Evolutionary conservation across 345 rosid genomes (phyloP).

Genomic region (Eucalyptus marginata): DNA sequence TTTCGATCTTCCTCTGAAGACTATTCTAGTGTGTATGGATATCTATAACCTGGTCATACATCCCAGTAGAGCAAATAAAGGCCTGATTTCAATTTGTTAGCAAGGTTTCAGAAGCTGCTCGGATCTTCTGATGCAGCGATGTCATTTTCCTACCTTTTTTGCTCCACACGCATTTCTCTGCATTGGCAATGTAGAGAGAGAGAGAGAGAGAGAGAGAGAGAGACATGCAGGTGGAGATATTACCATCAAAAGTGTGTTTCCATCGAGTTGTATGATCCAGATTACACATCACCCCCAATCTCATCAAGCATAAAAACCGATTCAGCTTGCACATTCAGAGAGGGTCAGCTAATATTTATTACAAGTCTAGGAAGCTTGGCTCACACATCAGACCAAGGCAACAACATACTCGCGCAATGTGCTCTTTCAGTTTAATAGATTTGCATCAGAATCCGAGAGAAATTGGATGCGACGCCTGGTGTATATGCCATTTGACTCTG

Average conservation of each 20-base stretch:
- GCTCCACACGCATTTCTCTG: too few species aligned
- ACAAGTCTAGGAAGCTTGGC: background rate
- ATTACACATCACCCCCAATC: background rate
- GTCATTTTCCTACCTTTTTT: background rate
- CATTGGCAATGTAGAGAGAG: too few species aligned
- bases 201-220: too few species aligned
- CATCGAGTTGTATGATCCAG: background rate
- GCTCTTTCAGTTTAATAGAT: background rate
- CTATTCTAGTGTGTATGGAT: background rate
- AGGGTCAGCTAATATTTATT: background rate
- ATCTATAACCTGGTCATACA: background rate
- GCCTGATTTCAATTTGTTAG: background rate
- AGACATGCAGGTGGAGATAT: background rate
- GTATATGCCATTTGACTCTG: background rate
- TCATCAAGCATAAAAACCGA: background rate
- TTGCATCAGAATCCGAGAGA: background rate
- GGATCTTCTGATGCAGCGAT: background rate
- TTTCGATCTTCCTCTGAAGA: background rate
- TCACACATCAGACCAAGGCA: background rate
- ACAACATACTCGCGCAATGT: accelerated
- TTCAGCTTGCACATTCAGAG: background rate
- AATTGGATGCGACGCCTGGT: background rate
- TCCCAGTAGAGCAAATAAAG: background rate
- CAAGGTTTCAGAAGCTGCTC: background rate
- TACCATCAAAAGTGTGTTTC: background rate